Conservation (phyloP, 345 rosid genomes). For the Hevea brasiliensis region DNA sequence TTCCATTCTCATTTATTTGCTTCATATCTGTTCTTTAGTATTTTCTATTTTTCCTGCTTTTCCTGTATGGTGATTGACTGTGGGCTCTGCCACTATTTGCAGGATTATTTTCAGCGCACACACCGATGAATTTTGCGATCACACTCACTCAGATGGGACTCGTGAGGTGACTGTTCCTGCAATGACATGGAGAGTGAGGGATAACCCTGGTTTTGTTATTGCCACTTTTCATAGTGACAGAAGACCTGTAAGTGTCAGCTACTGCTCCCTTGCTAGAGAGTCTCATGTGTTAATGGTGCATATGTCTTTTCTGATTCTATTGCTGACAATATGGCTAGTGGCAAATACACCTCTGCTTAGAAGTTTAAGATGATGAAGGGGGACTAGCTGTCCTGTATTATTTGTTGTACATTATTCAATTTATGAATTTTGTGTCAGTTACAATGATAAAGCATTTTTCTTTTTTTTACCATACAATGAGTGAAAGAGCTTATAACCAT, state of each 20-base stretch:
- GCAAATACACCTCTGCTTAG: conserved; percentile 22
- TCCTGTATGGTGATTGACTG: neutral
- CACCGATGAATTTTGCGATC: conserved; percentile 45
- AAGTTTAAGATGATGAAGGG: conserved; percentile 20
- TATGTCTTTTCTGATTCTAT: conserved; percentile 28
- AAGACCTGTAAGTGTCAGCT: conserved; percentile 38
- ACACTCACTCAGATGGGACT: conserved; percentile 55
- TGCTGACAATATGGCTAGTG: conserved; percentile 21
- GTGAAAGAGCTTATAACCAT: neutral
- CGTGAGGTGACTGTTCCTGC: conserved; percentile 57
- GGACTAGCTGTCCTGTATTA: conserved; percentile 7
- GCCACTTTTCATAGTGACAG: conserved; percentile 43
- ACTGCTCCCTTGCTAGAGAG: conserved; percentile 57
- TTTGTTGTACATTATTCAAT: conserved; percentile 26
- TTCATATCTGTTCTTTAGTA: neutral
- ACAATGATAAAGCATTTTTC: neutral
- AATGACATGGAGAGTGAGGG: conserved; percentile 59
- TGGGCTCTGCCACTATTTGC: conserved; percentile 12
- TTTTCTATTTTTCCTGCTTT: neutral
- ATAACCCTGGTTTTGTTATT: conserved; percentile 55
- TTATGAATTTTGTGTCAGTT: neutral
- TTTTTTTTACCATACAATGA: neutral
- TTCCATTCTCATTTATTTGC: neutral
- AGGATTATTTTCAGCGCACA: conserved; percentile 61
- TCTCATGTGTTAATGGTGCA: conserved; percentile 41